These are phyloP conservation scores for Lipomyces spencermartinsiae DNA, from an alignment of 805 yeast genomes.

Conservation along the genomic window DNA sequence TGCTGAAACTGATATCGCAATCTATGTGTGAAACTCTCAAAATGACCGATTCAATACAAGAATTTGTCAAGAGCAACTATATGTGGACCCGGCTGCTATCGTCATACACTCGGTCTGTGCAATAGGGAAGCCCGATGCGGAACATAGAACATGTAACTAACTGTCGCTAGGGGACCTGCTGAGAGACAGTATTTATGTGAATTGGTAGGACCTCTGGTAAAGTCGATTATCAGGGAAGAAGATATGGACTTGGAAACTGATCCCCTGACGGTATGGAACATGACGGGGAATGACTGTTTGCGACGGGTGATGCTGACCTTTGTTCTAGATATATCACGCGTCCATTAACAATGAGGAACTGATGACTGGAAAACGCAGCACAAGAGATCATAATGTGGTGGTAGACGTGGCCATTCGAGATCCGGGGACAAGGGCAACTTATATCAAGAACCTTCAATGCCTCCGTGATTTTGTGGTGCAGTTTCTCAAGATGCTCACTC, in stretches of 20 bases:
- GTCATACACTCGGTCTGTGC: constrained; percentile 48
- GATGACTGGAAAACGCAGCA: constrained; percentile 46
- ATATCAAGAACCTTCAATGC: constrained; percentile 73
- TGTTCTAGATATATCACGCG: constrained; percentile 36
- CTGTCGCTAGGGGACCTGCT: constrained; percentile 36
- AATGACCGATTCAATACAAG: constrained; percentile 30
- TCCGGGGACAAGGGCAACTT: constrained; percentile 69
- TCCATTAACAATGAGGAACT: constrained; percentile 46
- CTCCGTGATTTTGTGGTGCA: constrained; percentile 74
- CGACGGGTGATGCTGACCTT: background rate
- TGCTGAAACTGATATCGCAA: constrained; percentile 60
- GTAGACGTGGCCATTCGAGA: constrained; percentile 81
- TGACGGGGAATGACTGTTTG: constrained; percentile 23
- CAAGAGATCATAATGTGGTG: constrained; percentile 51
- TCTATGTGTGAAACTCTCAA: constrained; percentile 43
- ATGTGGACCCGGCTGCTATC: constrained; percentile 55
- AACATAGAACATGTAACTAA: background rate
- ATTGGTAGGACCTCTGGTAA: constrained; percentile 51
- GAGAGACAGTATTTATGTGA: constrained; percentile 46
- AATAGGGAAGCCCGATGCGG: background rate
- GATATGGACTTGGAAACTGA: constrained; percentile 76
- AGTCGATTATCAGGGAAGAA: constrained; percentile 46
- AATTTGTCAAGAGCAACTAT: constrained; percentile 41
- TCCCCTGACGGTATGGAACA: constrained; percentile 56
- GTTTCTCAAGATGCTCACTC: constrained; percentile 60